Base-by-base conservation (phyloP, 2,329 filamentous ascomycete genomes). In the Cercospora nicotianae region DNA sequence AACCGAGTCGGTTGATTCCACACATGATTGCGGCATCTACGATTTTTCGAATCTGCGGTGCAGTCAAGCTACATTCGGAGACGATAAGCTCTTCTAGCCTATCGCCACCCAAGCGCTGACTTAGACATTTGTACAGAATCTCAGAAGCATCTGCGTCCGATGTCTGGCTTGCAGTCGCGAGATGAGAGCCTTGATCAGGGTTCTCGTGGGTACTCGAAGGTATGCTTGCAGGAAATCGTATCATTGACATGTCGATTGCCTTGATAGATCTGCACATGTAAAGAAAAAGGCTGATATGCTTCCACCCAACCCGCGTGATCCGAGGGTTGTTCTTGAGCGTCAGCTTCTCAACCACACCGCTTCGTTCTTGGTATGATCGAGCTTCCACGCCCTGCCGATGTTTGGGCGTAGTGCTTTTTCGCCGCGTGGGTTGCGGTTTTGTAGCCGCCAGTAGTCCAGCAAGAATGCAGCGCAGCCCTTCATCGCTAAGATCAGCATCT, bases 211-310 rank as follows among this genome's bases (percentile, higher is more conserved):
- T 51, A 51, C 69, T 72, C 12, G 74, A 65, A 9, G 76, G 75
- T 33, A 77, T 72, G 3, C 77, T 74, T 55, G 82, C 81, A 2
- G 92, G 93, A 71, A 98, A 94, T 2, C 88, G 87, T 67, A 97
- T 90, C 75, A 92, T 90, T 0, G 94, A 96, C 30, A 98, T 79
- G 78, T 99, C 95, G 26, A 98, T 86, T 5, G 87, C 90, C 78
- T 93, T 94, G 65, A 99, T 83, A 0, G 93, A 93, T 69, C 89
- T 90, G 74, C 92, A 97, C 83, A 97, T 90, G 80, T 97, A 92
- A 63, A 97, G 85, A 77, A 98, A 99, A 6, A 97, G 83, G 48
- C 90, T 91, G 66, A 98, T 89, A 77, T 98, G 89, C 75, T 90
- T 93, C 95, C 95, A 99, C 16, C 94, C 95, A 70, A 96, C 91